A percentile compares a stretch with the other conserved stretches of the same genome.
Evolutionary conservation across 2,329 filamentous ascomycete species (phyloP).

Genomic region (Shiraia bambusicola): DNA sequence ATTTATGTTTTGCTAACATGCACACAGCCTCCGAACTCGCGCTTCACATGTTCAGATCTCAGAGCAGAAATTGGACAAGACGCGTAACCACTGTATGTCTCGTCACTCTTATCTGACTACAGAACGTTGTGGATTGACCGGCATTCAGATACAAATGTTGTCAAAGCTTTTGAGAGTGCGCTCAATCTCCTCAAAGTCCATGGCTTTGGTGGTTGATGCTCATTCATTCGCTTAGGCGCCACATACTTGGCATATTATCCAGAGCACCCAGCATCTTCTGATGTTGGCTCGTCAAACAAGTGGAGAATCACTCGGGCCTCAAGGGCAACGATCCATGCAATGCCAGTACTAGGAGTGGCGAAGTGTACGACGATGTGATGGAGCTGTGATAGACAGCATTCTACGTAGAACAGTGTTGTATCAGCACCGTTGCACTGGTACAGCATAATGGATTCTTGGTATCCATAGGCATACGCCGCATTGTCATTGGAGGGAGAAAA

Average conservation of each 20-base stretch:
- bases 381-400: neutral
- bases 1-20: neutral
- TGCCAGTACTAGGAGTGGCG: neutral
- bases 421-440: neutral
- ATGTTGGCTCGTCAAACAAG: neutral
- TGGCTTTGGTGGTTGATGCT: constrained; percentile 29
- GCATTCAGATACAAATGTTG: constrained; percentile 47
- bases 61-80: constrained; percentile 70
- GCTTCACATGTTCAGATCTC: constrained; percentile 73
- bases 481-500: too few species aligned
- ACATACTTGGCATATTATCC: constrained; percentile 21
- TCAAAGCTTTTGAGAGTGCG: constrained; percentile 53
- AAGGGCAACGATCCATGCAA: neutral
- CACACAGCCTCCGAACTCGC: constrained; percentile 72
- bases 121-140: neutral
- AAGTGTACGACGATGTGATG: constrained; percentile 1
- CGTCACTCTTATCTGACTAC: neutral
- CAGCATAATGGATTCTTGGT: too few species aligned
- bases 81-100: constrained; percentile 75
- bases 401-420: neutral
- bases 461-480: too few species aligned
- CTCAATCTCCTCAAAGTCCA: constrained; percentile 45
- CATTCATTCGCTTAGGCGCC: constrained; percentile 25
- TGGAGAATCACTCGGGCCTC: neutral
- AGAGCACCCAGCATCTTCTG: constrained; percentile 3